phyloP scores from a whole-genome alignment of 2,329 filamentous ascomycete genomes.

The Beauveria rudraprayagi region DNA sequence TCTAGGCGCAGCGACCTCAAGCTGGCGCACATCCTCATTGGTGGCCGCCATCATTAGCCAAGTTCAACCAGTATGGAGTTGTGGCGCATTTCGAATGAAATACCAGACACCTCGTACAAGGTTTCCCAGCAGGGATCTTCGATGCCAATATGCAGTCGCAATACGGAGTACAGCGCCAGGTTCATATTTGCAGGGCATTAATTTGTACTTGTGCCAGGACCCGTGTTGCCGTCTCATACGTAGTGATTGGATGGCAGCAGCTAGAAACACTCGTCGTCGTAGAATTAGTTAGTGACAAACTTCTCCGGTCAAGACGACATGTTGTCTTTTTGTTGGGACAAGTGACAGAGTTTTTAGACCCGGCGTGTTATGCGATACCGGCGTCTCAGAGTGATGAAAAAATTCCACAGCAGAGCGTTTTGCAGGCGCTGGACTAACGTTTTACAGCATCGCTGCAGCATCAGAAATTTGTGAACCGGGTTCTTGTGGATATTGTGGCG shows the following conservation, averaged over 20 bases:
- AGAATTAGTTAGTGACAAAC: background rate
- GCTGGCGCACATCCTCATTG: background rate
- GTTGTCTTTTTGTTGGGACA: constrained; percentile 3
- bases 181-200: background rate
- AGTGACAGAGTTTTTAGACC: background rate
- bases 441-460: constrained; percentile 7
- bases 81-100: background rate
- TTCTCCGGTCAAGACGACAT: background rate
- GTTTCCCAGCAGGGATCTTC: background rate
- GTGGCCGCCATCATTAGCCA: constrained; percentile 1
- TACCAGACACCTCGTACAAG: background rate
- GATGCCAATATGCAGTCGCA: background rate
- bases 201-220: background rate
- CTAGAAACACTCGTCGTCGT: background rate
- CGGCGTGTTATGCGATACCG: background rate
- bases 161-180: background rate
- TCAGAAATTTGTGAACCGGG: background rate
- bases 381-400: constrained; percentile 6
- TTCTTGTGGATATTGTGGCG: constrained; percentile 5
- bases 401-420: constrained; percentile 1
- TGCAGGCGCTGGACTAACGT: constrained; percentile 7
- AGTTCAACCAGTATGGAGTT: background rate
- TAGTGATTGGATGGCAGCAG: no score
- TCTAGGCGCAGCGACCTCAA: background rate
- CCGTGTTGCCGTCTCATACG: background rate